phyloP scores from a whole-genome alignment of 768 basidiomycete species.

The Paxillus involutus region DNA sequence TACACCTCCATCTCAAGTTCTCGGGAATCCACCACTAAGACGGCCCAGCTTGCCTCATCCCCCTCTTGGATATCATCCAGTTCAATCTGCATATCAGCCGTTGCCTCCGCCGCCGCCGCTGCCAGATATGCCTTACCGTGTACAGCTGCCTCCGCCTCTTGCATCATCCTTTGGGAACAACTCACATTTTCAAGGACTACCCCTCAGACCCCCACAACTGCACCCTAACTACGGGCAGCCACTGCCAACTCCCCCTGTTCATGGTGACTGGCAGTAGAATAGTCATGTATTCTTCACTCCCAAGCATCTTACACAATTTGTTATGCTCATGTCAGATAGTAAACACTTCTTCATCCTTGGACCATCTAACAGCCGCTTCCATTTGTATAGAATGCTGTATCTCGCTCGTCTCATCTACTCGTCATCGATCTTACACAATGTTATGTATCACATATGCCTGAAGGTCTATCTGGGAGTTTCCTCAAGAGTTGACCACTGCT shows the following conservation, averaged over 20 bases:
- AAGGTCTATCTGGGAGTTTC: background rate
- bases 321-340: constrained; percentile 10
- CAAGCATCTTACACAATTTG: constrained; percentile 9
- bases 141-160: constrained; percentile 23
- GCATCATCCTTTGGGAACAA: constrained; percentile 23
- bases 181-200: constrained; percentile 39
- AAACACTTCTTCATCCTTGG: constrained; percentile 4
- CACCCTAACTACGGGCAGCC: constrained; percentile 32
- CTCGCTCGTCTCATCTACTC: constrained; percentile 1
- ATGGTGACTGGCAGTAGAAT: constrained; percentile 28
- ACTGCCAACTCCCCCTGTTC: constrained; percentile 23
- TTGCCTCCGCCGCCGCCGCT: constrained; percentile 35
- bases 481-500: background rate
- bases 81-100: constrained; percentile 39
- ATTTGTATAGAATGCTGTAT: constrained; percentile 22
- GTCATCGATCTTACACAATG: background rate
- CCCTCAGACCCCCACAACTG: constrained; percentile 40
- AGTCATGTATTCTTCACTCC: constrained; percentile 15
- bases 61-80: constrained; percentile 42
- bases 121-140: constrained; percentile 28
- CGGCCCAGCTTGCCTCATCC: constrained; percentile 53
- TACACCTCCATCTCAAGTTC: constrained; percentile 24
- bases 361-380: background rate
- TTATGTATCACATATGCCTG: constrained; percentile 10
- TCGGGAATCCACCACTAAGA: constrained; percentile 33